A percentile compares a stretch with the other conserved stretches of the same genome.
phyloP scores from a whole-genome alignment of 2,329 filamentous ascomycete species.

The Anthostomella pinea region DNA sequence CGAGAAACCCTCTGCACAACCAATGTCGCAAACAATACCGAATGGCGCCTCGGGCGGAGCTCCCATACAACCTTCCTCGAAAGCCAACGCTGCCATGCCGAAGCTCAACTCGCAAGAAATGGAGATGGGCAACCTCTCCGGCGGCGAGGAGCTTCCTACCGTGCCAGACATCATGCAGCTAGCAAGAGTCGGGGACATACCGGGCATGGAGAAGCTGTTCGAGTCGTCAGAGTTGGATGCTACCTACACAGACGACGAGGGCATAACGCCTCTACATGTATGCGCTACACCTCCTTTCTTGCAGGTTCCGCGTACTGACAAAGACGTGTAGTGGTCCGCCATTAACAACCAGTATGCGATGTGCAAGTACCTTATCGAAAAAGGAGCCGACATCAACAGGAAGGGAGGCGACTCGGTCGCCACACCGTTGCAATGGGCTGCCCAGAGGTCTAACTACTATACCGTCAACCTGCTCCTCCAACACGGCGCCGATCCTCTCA shows the following conservation, averaged over 20 bases:
- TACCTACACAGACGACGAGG: constrained; percentile 82
- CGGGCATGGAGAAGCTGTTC: constrained; percentile 85
- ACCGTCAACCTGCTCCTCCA: constrained; percentile 89
- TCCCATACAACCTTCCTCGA: constrained; percentile 54
- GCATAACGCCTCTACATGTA: constrained; percentile 94
- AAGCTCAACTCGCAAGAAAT: constrained; percentile 54
- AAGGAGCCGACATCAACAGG: constrained; percentile 85
- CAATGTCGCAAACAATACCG: constrained; percentile 42
- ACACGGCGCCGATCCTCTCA: constrained; percentile 85
- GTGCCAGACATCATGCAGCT: constrained; percentile 94
- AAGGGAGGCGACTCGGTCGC: constrained; percentile 95
- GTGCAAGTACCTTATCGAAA: constrained; percentile 87
- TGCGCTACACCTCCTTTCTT: constrained; percentile 29
- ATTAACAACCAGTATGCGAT: constrained; percentile 99
- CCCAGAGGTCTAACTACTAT: constrained; percentile 95
- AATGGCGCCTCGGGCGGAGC: constrained; percentile 37
- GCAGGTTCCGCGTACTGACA: constrained; percentile 12
- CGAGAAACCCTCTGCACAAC: constrained; percentile 1
- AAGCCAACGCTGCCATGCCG: constrained; percentile 50
- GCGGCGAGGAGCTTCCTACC: constrained; percentile 34
- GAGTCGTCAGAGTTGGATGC: constrained; percentile 78
- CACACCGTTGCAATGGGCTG: constrained; percentile 94
- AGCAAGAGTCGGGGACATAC: constrained; percentile 81
- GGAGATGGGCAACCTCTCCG: constrained; percentile 51
- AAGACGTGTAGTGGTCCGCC: constrained; percentile 75